Percentiles rank a stretch among this genome's conserved stretches.
Conservation (phyloP, 2,329 filamentous ascomycete species). For the Ciborinia camelliae region DNA sequence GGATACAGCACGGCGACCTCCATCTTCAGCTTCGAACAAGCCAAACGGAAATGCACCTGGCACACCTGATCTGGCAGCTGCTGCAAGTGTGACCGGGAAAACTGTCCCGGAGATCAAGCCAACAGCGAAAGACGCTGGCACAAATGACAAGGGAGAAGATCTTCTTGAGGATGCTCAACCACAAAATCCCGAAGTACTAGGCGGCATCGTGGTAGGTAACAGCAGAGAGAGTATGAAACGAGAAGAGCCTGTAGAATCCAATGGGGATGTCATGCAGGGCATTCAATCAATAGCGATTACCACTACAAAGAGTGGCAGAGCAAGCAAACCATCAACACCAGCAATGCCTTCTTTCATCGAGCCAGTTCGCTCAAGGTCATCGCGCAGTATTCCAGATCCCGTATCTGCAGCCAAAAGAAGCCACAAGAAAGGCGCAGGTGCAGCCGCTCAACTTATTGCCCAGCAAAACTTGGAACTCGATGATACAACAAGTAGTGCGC, state of each 20-base stretch:
- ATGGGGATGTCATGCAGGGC: constrained; percentile 41
- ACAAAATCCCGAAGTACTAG: constrained; percentile 35
- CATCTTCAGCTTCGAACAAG: constrained; percentile 60
- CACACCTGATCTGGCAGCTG: constrained; percentile 36
- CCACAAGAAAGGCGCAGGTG: constrained; percentile 55
- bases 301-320: constrained; percentile 60
- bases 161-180: constrained; percentile 37
- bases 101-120: constrained; percentile 48
- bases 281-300: constrained; percentile 40
- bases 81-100: constrained; percentile 36
- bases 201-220: constrained; percentile 35
- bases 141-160: constrained; percentile 35
- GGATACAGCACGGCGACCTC: constrained; percentile 54
- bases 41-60: constrained; percentile 48
- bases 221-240: constrained; percentile 48
- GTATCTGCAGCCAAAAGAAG: constrained; percentile 47
- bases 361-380: constrained; percentile 49
- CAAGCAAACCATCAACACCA: constrained; percentile 65
- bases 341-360: constrained; percentile 59
- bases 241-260: constrained; percentile 48
- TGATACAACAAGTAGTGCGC: constrained; percentile 44
- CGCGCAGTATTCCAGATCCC: constrained; percentile 43
- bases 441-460: constrained; percentile 37
- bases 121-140: constrained; percentile 49
- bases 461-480: constrained; percentile 43